phyloP scores from a whole-genome alignment of 192 early-diverging fungal species.

The Oehlia diaphana region DNA sequence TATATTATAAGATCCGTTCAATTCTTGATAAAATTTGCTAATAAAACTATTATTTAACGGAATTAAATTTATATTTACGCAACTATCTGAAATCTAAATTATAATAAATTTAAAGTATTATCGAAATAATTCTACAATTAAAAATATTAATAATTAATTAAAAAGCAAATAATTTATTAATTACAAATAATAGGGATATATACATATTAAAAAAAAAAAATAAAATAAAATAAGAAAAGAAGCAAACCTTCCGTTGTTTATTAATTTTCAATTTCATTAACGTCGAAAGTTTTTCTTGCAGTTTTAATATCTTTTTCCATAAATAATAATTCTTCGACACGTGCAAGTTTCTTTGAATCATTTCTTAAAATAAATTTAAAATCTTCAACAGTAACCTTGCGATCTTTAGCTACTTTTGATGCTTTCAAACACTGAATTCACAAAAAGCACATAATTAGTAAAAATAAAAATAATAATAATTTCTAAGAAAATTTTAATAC shows the following conservation, averaged over 20 bases:
- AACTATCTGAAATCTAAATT: too few relatives aligned
- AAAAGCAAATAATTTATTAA: too few relatives aligned
- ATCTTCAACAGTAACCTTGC: slow-evolving; percentile 72
- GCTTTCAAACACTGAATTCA: slow-evolving; percentile 54
- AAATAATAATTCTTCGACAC: slow-evolving; percentile 79
- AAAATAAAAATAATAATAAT: neutral
- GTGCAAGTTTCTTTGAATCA: slow-evolving; percentile 80
- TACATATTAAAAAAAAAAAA: too few relatives aligned
- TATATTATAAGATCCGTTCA: too few relatives aligned
- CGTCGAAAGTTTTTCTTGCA: slow-evolving; percentile 60
- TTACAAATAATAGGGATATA: too few relatives aligned
- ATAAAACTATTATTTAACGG: too few relatives aligned
- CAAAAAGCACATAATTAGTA: neutral
- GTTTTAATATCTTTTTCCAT: slow-evolving; percentile 75
- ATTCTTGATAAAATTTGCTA: too few relatives aligned
- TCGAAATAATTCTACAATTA: too few relatives aligned
- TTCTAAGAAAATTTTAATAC: slow-evolving; percentile 40
- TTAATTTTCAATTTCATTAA: slow-evolving; percentile 47
- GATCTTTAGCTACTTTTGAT: slow-evolving; percentile 48
- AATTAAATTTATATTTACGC: too few relatives aligned
- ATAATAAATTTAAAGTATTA: too few relatives aligned
- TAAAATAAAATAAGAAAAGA: neutral
- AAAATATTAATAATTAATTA: too few relatives aligned
- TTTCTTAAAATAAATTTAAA: slow-evolving; percentile 73
- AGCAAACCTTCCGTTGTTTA: neutral